Base-by-base conservation (phyloP, 2,329 filamentous ascomycete species). In the Fusarium austroafricanum region DNA sequence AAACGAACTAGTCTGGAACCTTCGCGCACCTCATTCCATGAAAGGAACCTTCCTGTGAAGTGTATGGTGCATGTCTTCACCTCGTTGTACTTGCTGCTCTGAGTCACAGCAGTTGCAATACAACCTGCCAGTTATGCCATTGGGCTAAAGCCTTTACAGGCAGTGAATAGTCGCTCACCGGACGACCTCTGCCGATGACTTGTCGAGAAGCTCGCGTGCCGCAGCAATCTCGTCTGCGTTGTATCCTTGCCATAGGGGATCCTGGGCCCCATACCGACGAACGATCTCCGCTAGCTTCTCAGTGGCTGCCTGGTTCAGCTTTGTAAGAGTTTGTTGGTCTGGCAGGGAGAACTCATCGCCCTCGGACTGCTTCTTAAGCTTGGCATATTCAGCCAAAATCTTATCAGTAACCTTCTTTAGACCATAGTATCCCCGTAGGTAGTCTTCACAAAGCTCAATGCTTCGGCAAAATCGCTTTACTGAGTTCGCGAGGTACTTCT, bases 361-460 rank as follows among this genome's bases (percentile, higher is more conserved):
- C 23, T 86, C 86, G 10, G 77, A 73, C 59, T 82, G 80, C 68
- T 83, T 86, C 54, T 82, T 79, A 18, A 75, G 64, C 66, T 83
- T 85, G 20, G 73, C 72, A 9, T 77, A 68, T 10, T 82, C 81
- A 14, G 75, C 78, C 43, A 90, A 76, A 29, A 89, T 74, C 68
- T 81, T 82, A 60, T 83, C 81, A 10, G 85, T 84, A 17, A 82
- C 81, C 79, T 94, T 78, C 77, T 95, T 96, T 61, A 99, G 82
- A 9, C 96, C 96, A 79, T 97, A 98, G 78, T 94, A 97, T 2
- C 94, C 96, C 64, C 96, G 89, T 65, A 98, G 80, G 77, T 97
- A 98, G 76, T 94, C 90, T 72, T 97, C 92, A 75, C 96, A 98
- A 52, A 99, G 86, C 81, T 99, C 96, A 68, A 98, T 88, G 75